Base-by-base conservation (phyloP, 495 filamentous ascomycete species). In the Aspergillus hancockii region DNA sequence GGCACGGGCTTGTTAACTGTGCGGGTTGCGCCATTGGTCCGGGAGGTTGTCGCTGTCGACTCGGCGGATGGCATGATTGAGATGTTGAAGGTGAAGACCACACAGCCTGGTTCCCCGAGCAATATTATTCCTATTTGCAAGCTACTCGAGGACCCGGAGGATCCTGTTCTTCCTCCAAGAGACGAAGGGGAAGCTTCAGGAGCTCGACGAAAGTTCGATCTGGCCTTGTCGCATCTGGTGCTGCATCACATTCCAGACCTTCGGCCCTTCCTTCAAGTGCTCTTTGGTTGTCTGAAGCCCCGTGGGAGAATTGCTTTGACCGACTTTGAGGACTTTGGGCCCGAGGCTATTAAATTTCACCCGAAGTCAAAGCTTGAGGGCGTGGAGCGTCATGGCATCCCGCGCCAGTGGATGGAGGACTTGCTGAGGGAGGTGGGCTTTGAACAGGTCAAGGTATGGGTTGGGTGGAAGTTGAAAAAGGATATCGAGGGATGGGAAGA, bases 291-390 rank as follows among this genome's bases (percentile, higher is more conserved):
- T 32, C 61, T 85, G 13, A 71, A 65, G 41, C 69, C 74, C 0
- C 77, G 78, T n/a, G 68, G 81, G 32, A 57, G 61, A 50, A 72
- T 82, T 0, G 74, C 77, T 50, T 59, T 84, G 56, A 83, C 82
- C n/a, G 82, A 85, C 49, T 85, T 81, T 65, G 81, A 85, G 63
- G 75, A 85, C 49, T 82, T 78, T 57, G 82, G 82, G 7, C 76
- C 79, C 0, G 79, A 76, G 38, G 81, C 81, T 16, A 63, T 74
- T 28, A 64, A 62, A 54, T 85, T 83, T 49, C 82, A 85, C 63
- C 77, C 82, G 3, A 69, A 71, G 60, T 51, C 58, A 2, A 83
- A 80, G 67, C 71, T 82, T 71, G 77, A 74, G 8, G 81, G 79
- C 3, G 81, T 84, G 10, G 76, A 81, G 70, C 59, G 82, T 47